These are phyloP conservation scores for Sporothrix pallida DNA, from an alignment of 2,329 filamentous ascomycete genomes.

Conservation along the genomic window DNA sequence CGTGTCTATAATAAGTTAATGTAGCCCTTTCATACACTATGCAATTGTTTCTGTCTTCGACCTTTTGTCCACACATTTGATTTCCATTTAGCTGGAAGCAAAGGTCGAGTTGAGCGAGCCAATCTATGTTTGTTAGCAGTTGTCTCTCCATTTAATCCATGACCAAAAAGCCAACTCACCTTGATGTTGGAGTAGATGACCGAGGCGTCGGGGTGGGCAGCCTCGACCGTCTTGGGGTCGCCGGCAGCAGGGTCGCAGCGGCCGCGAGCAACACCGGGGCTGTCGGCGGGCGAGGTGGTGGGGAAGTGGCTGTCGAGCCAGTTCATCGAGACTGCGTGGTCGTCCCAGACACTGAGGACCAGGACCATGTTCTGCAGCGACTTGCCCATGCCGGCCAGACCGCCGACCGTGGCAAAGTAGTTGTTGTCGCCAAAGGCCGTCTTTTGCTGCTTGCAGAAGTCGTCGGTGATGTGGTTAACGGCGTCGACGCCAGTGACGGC, in stretches of 20 bases:
- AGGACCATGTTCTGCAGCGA: slow-evolving; percentile 58
- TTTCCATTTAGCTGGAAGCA: background rate
- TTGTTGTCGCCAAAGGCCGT: slow-evolving; percentile 57
- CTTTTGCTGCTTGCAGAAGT: slow-evolving; percentile 63
- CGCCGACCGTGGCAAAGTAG: slow-evolving; percentile 58
- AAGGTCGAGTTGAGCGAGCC: background rate
- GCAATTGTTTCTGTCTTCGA: background rate
- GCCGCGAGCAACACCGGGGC: slow-evolving; percentile 53
- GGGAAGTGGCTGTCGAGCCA: slow-evolving; percentile 66
- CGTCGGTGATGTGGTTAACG: slow-evolving; percentile 53
- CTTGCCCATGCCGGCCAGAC: slow-evolving; percentile 57
- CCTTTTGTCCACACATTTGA: no score
- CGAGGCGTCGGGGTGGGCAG: slow-evolving; percentile 39
- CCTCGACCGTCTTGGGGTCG: slow-evolving; percentile 52
- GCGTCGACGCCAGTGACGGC: slow-evolving; percentile 37
- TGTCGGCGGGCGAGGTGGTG: slow-evolving; percentile 45
- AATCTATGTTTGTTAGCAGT: background rate
- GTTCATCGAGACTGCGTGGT: slow-evolving; percentile 65
- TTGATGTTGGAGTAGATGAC: slow-evolving; percentile 42
- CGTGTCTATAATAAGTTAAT: background rate
- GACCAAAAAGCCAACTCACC: slow-evolving; percentile 31
- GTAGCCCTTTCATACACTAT: background rate
- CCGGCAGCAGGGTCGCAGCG: slow-evolving; percentile 53
- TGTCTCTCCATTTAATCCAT: background rate
- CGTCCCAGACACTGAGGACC: slow-evolving; percentile 66